These are phyloP conservation scores for Erodium moschatum DNA, from an alignment of 441 rosid species.

Conservation along the genomic window DNA sequence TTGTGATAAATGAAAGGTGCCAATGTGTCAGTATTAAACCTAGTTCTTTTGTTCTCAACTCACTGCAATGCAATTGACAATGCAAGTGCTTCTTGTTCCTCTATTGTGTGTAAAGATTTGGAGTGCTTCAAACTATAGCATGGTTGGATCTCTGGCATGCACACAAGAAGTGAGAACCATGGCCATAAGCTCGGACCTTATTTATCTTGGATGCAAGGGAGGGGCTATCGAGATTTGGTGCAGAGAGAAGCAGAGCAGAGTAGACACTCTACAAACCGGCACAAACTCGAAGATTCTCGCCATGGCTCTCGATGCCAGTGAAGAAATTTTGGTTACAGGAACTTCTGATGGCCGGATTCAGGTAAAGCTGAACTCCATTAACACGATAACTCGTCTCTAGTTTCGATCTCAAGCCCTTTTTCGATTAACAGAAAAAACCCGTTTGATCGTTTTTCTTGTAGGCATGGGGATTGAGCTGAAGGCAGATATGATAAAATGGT, in stretches of 20 bases:
- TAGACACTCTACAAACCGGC: slow-evolving; percentile 39
- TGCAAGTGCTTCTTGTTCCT: background rate
- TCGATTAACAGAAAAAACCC: background rate
- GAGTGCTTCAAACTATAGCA: slow-evolving; percentile 37
- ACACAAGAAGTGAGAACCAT: slow-evolving; percentile 44
- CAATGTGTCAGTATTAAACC: no score
- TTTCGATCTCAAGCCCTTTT: no score
- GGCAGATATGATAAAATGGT: slow-evolving; percentile 5
- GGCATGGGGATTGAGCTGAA: slow-evolving; percentile 63
- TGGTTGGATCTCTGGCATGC: slow-evolving; percentile 41
- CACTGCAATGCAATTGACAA: background rate
- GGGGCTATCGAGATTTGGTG: slow-evolving; percentile 65
- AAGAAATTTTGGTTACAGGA: slow-evolving; percentile 51
- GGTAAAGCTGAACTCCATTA: slow-evolving; percentile 26
- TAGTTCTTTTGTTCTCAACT: background rate
- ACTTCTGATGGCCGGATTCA: slow-evolving; percentile 61
- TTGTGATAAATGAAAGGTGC: no score
- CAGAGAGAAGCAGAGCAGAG: slow-evolving; percentile 38
- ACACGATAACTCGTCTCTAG: no score
- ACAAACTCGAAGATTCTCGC: slow-evolving; percentile 35
- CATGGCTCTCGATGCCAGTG: slow-evolving; percentile 46
- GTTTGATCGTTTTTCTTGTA: slow-evolving; percentile 20
- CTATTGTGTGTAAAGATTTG: slow-evolving; percentile 37
- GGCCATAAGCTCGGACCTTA: slow-evolving; percentile 45
- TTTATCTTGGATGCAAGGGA: slow-evolving; percentile 62